phyloP scores from a whole-genome alignment of 2,329 filamentous ascomycete genomes.

The Diaporthe eres region DNA sequence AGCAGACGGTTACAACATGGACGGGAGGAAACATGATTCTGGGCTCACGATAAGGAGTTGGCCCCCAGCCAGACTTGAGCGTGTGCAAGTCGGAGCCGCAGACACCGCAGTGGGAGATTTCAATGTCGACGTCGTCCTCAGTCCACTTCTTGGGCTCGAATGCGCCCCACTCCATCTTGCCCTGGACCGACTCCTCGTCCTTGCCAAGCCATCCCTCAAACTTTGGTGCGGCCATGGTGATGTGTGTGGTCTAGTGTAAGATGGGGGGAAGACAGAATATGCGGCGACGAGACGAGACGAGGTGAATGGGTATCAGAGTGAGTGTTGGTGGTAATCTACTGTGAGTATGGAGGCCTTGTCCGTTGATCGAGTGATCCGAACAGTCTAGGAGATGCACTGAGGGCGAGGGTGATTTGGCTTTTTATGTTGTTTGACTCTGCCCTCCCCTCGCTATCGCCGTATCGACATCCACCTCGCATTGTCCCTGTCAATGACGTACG shows the following conservation, averaged over 20 bases:
- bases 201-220: slow-evolving; percentile 63
- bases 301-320: not conserved
- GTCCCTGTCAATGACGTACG: slow-evolving; percentile 28
- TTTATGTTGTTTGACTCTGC: not conserved
- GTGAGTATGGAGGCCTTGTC: not conserved
- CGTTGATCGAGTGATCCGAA: not conserved
- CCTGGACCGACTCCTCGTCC: slow-evolving; percentile 54
- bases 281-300: not conserved
- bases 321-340: not conserved
- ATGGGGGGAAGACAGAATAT: not conserved
- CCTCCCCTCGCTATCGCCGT: not conserved
- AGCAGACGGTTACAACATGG: slow-evolving; percentile 1
- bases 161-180: slow-evolving; percentile 65
- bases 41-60: slow-evolving; percentile 56
- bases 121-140: slow-evolving; percentile 73
- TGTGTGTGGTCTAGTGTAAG: not conserved
- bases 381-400: not conserved
- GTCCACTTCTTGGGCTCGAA: slow-evolving; percentile 73
- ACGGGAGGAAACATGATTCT: not conserved
- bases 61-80: slow-evolving; percentile 65
- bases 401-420: slow-evolving; percentile 8
- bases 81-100: slow-evolving; percentile 72
- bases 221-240: slow-evolving; percentile 50
- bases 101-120: slow-evolving; percentile 73
- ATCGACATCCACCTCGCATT: slow-evolving; percentile 2